These are phyloP conservation scores for Leersia perrieri DNA, from an alignment of 176 grass and related monocot species.

Conservation along the genomic window DNA sequence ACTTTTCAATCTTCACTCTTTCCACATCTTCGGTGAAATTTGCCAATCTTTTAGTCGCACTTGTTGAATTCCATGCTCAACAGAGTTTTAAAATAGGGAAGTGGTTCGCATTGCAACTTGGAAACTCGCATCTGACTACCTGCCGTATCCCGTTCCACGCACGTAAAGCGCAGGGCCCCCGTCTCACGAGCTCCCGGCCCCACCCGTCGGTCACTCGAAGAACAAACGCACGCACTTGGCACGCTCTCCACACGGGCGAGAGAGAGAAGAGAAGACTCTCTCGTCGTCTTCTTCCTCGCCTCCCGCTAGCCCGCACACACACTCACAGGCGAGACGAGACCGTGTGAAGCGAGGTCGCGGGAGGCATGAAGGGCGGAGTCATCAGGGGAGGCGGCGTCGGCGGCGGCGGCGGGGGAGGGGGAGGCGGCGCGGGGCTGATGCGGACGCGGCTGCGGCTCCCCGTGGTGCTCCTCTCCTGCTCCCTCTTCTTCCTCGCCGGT, in stretches of 20 bases:
- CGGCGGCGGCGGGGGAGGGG: neutral
- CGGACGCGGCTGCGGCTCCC: conserved; percentile 66
- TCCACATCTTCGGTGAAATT: too few relatives aligned
- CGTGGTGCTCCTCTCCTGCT: conserved; percentile 70
- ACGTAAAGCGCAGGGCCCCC: neutral
- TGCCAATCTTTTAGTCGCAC: too few relatives aligned
- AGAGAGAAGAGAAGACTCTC: conserved; percentile 5
- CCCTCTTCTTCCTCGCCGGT: conserved; percentile 86
- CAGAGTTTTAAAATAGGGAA: too few relatives aligned
- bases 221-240: neutral
- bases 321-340: neutral
- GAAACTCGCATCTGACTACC: too few relatives aligned
- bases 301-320: neutral
- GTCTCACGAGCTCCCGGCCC: neutral
- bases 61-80: too few relatives aligned
- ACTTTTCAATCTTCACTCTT: too few relatives aligned
- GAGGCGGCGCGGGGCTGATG: conserved; percentile 40
- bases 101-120: too few relatives aligned
- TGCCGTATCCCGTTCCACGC: neutral
- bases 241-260: neutral
- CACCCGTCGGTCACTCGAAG: neutral
- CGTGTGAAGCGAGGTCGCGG: neutral
- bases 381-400: neutral
- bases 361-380: conserved; percentile 43
- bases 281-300: neutral